phyloP scores from a whole-genome alignment of 805 yeast species.

The Spathaspora boniae region DNA sequence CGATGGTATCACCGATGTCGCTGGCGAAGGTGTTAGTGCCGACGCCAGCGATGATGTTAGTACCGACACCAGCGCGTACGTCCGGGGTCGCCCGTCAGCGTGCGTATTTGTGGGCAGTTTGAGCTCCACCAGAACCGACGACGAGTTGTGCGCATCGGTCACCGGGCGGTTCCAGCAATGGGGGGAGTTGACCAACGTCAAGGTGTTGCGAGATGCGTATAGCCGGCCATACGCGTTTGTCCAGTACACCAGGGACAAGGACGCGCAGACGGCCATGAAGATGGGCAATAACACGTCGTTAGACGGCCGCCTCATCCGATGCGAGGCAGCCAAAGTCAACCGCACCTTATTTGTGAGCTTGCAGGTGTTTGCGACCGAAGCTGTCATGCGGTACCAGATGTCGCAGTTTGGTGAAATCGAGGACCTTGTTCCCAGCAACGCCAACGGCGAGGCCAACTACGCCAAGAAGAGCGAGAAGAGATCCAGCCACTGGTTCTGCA shows the following conservation, averaged over 20 bases:
- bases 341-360: slow-evolving; percentile 68
- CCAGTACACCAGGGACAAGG: slow-evolving; percentile 69
- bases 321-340: slow-evolving; percentile 90
- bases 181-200: slow-evolving; percentile 71
- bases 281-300: slow-evolving; percentile 66
- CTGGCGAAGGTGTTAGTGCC: too few species aligned
- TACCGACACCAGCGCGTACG: neutral
- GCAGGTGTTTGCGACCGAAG: slow-evolving; percentile 18
- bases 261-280: slow-evolving; percentile 63
- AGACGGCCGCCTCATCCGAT: slow-evolving; percentile 74
- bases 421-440: slow-evolving; percentile 46
- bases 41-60: too few species aligned
- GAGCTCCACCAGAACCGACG: slow-evolving; percentile 62
- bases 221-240: slow-evolving; percentile 92
- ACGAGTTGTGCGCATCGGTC: slow-evolving; percentile 66
- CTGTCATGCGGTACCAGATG: slow-evolving; percentile 37
- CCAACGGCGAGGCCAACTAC: slow-evolving; percentile 23
- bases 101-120: slow-evolving; percentile 88
- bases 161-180: slow-evolving; percentile 63
- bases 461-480: slow-evolving; percentile 13
- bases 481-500: slow-evolving; percentile 63
- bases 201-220: slow-evolving; percentile 76
- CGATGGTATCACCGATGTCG: too few species aligned
- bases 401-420: slow-evolving; percentile 73
- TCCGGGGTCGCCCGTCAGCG: slow-evolving; percentile 71